Conservation (phyloP, 768 basidiomycete genomes). For the Suillus subalutaceus region DNA sequence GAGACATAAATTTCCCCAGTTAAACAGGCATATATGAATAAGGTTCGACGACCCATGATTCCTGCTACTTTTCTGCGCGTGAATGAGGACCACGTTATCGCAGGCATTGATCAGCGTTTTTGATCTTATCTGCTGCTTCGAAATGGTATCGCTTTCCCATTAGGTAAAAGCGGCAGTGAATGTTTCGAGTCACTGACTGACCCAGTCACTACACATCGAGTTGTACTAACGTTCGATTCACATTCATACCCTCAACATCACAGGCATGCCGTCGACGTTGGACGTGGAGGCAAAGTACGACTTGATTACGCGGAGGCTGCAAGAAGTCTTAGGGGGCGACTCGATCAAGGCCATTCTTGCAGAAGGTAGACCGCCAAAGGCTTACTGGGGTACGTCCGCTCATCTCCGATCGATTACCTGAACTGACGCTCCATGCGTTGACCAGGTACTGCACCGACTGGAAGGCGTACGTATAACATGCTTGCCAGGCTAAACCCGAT, state of each 20-base stretch:
- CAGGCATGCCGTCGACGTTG: constrained; percentile 34
- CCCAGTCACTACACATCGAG: background rate
- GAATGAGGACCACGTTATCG: background rate
- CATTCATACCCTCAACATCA: constrained; percentile 2
- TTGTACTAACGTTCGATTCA: too few relatives aligned
- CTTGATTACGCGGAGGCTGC: constrained; percentile 82
- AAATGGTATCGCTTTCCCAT: constrained; percentile 12
- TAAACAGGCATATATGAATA: background rate
- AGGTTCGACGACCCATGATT: background rate
- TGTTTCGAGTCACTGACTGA: background rate
- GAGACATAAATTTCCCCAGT: background rate
- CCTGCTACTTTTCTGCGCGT: background rate
- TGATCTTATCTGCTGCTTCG: background rate
- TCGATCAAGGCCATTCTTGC: constrained; percentile 77
- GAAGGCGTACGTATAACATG: constrained; percentile 69
- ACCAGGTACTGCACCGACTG: constrained; percentile 89
- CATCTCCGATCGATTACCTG: constrained; percentile 1
- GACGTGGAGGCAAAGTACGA: constrained; percentile 59
- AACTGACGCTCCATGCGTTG: constrained; percentile 12
- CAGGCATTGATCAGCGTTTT: background rate
- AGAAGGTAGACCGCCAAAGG: constrained; percentile 76
- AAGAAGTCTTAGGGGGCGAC: constrained; percentile 89
- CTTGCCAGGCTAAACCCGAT: background rate
- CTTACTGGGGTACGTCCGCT: constrained; percentile 84
- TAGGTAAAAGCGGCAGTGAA: background rate